Evolutionary conservation across 371 early-diverging fungal species (phyloP), one percentile per base, ranked within the genome.

Genomic region (Nematocida displodere): DNA sequence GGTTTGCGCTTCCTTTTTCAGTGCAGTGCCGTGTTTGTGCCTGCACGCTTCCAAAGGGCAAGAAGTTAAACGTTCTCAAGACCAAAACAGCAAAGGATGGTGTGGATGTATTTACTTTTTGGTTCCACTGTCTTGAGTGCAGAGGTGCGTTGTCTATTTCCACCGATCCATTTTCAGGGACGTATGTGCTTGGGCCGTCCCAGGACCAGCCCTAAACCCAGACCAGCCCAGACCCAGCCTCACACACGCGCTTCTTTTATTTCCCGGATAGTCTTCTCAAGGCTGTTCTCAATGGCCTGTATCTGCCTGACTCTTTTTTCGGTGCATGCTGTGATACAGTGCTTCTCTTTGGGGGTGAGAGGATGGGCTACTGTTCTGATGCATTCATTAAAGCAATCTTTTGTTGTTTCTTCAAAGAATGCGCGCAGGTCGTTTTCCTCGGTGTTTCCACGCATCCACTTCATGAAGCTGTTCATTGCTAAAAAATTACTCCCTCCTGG

Each of bases 391-490:
- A 71, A 71, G 50, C 75, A 71, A 34, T 36, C 39, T 24, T 3
- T 17, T 37, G 62, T 61, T 1, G 75, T 71, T 1, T 61, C 47
- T 47, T 71, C 75, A 71, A 71, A 71, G 29, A 71, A 71, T 42
- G 40, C 34, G 22, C 28, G 44, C 37, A 71, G 20, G 8, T 71
- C 75, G 7, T 59, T 40, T n/a, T 67, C 48, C 24, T 11, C 5
- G 20, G 56, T 13, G 13, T 13, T 53, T 7, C 58, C 26, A 17
- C 37, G 54, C 5, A 26, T 52, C 65, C 65, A 64, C 5, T 28
- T 29, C 15, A 54, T 15, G 22, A 64, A 7, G 11, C 29, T 13
- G 22, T 54, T 28, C 53, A 64, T 28, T 31, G 4, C 7, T 8
- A 56, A 64, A 58, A 64, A 53, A 58, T 13, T 20, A 58, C 20